Conservation (phyloP, 106 monocot species). For the Dendrobium chrysotoxum region DNA sequence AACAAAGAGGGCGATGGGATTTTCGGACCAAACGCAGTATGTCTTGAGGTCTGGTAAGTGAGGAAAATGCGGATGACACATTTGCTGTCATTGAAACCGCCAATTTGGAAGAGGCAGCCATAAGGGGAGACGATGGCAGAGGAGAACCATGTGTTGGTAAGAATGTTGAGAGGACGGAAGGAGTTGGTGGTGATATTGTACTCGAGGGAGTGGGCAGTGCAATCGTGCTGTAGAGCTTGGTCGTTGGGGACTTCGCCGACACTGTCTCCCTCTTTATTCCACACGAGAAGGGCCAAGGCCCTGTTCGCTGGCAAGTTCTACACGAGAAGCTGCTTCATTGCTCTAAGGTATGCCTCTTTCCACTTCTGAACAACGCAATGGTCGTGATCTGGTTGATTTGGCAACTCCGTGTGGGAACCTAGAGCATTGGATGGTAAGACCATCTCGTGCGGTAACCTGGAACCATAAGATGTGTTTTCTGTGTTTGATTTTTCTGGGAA, state of each 20-base stretch:
- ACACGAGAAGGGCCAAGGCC: slow-evolving; percentile 24
- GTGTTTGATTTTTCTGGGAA: no score
- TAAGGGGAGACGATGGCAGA: slow-evolving; percentile 16
- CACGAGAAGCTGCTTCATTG: no score
- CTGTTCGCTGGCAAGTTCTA: no score
- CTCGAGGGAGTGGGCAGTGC: slow-evolving; percentile 26
- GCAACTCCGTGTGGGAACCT: no score
- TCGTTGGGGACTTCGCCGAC: slow-evolving; percentile 15
- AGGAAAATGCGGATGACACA: slow-evolving; percentile 11
- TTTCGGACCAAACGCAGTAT: slow-evolving; percentile 43
- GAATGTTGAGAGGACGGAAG: slow-evolving; percentile 17
- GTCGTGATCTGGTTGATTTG: no score
- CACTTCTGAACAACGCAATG: no score
- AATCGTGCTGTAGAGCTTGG: slow-evolving; percentile 13
- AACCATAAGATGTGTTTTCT: no score
- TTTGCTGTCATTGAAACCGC: slow-evolving; percentile 25
- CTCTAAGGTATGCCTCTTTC: no score
- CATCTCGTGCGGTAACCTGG: no score
- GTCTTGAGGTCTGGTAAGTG: neutral
- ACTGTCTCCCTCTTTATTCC: neutral
- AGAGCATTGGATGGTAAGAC: no score
- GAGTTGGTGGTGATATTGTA: slow-evolving; percentile 13
- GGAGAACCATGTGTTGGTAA: slow-evolving; percentile 31
- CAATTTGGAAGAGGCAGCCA: slow-evolving; percentile 21
- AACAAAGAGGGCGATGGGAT: slow-evolving; percentile 14